A percentile compares a stretch with the other conserved stretches of the same genome.
Conservation (phyloP, 2,329 filamentous ascomycete species). For the Aspergillus costaricaensis region DNA sequence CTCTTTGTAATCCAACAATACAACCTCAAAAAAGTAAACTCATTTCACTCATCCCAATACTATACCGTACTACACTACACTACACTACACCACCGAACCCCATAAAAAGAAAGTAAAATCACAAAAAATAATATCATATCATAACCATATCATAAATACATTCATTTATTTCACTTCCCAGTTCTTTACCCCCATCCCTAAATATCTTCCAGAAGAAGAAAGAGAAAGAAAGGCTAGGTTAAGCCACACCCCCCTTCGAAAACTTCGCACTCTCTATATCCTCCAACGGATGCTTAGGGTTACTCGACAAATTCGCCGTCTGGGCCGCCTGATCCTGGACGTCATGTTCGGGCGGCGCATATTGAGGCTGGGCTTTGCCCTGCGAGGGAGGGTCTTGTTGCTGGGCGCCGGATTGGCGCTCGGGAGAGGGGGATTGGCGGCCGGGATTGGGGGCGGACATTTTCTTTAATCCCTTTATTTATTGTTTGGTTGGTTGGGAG, state of each 20-base stretch:
- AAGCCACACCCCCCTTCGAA: constrained; percentile 18
- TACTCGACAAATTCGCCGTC: constrained; percentile 37
- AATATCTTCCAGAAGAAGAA: background rate
- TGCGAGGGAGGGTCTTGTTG: constrained; percentile 59
- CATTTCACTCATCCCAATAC: no score
- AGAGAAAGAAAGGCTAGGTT: background rate
- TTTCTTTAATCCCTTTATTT: constrained; percentile 7
- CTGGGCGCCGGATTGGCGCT: constrained; percentile 67
- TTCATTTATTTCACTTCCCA: background rate
- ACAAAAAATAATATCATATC: background rate
- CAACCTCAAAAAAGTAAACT: no score
- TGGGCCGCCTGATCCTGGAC: constrained; percentile 17
- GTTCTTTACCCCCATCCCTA: background rate
- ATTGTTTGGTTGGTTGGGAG: background rate
- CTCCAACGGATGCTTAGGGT: constrained; percentile 45
- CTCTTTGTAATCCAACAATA: no score
- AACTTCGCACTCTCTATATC: constrained; percentile 41
- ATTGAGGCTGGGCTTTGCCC: constrained; percentile 53
- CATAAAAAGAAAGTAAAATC: background rate
- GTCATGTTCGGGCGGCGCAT: constrained; percentile 30
- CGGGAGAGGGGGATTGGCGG: constrained; percentile 75
- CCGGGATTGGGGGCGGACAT: constrained; percentile 67
- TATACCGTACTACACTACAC: no score
- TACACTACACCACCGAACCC: no score
- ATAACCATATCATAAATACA: background rate